A percentile compares a stretch with the other conserved stretches of the same genome.
Conservation (phyloP, 495 filamentous ascomycete genomes). For the Pyronema domesticum region DNA sequence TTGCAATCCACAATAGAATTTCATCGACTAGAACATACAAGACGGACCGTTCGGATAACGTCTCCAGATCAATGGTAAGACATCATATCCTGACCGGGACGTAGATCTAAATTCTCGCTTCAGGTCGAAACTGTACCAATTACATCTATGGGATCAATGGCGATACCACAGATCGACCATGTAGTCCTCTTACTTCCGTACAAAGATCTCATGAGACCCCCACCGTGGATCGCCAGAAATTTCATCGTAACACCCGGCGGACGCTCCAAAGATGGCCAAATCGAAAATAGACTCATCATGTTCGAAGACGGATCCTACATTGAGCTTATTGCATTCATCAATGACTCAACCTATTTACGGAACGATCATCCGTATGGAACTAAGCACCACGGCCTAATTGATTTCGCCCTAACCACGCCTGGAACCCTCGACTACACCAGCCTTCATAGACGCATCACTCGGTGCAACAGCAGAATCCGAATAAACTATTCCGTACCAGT, state of each 20-base stretch:
- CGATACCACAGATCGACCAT: constrained; percentile 33
- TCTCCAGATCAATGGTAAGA: too few species aligned
- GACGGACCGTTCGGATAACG: too few species aligned
- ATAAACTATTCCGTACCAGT: constrained; percentile 29
- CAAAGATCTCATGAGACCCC: constrained; percentile 26
- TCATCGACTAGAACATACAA: too few species aligned
- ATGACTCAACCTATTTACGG: constrained; percentile 28
- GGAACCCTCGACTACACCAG: constrained; percentile 11
- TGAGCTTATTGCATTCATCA: constrained; percentile 42
- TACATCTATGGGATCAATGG: neutral
- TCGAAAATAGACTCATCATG: constrained; percentile 39
- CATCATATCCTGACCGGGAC: too few species aligned
- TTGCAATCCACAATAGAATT: too few species aligned
- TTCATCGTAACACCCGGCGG: constrained; percentile 41
- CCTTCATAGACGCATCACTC: constrained; percentile 21
- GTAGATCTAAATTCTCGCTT: too few species aligned
- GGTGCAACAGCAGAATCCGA: constrained; percentile 16
- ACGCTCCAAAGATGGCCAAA: constrained; percentile 33
- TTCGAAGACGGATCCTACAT: constrained; percentile 41
- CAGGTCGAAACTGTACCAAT: too few species aligned
- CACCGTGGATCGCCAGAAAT: constrained; percentile 31
- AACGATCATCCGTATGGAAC: constrained; percentile 35
- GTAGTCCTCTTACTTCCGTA: constrained; percentile 39
- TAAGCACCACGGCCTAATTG: constrained; percentile 31
- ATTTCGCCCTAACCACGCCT: constrained; percentile 35